Evolutionary conservation across 805 yeast species (phyloP), one percentile per base, ranked within the genome.

Genomic region (Grigorovia humatica): DNA sequence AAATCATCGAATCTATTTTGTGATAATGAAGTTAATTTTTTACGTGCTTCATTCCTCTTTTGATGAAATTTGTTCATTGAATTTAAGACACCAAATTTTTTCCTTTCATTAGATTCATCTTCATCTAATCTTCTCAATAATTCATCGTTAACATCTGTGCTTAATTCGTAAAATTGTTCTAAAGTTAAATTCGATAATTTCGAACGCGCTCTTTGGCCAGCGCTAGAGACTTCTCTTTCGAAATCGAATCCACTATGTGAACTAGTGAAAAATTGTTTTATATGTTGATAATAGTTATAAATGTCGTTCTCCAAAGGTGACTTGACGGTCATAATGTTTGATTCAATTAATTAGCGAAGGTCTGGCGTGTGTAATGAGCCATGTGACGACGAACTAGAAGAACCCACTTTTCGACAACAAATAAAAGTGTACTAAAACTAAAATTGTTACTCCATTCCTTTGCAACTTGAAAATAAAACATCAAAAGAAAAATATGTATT

Each of bases 71-170:
- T 74, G 13, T 19, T 46, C 8, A 43, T 42, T n/a, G 50, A 44
- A 15, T 30, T 42, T n/a, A 48, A 32, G 12, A 38, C 3, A 13
- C n/a, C 11, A 17, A 20, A 18, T 32, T 30, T 18, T 32, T 12
- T 20, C 42, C 29, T n/a, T n/a, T 15, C 20, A 44, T 35, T 20
- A 2, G 50, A 32, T 7, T 20, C 17, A 18, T 43, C 43, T 57
- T 82, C 84, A 56, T 74, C 78, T 43, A 78, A 76, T 55, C 99
- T 77, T 62, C 99, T 79, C 60, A 80, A 79, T 53, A 93, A 73
- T 68, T 93, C 99, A 68, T 93, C 99, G 66, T 82, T 85, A 13
- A 93, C 97, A 65, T 93, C 99, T 2, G 96, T 88, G 57, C 95
- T 80, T 53, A 93, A 78, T 66, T 93, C 99, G 53, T 77, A 75